Evolutionary conservation across 148 eudicot genomes (phyloP).

Genomic region (Amaranthus cruentus): DNA sequence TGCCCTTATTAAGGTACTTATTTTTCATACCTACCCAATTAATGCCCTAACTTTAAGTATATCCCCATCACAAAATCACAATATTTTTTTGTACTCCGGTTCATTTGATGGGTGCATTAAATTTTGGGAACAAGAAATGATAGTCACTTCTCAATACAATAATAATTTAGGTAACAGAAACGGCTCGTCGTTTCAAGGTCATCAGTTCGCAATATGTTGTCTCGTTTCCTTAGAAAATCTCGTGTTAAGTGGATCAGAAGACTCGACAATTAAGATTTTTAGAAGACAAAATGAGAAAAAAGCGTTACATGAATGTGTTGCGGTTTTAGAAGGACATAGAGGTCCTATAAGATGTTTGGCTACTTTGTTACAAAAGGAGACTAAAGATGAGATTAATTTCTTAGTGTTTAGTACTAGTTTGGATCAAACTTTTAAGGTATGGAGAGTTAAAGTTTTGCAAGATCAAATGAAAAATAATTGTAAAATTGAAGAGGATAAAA

Average conservation of each 20-base stretch:
- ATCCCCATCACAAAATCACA: not conserved
- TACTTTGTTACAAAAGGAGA: conserved; percentile 35
- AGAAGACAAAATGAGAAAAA: conserved; percentile 43
- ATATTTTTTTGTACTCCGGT: conserved; percentile 51
- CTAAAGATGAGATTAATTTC: conserved; percentile 23
- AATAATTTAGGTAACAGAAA: conserved; percentile 34
- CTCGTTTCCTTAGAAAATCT: conserved; percentile 40
- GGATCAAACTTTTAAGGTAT: conserved; percentile 56
- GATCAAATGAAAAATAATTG: conserved; percentile 17
- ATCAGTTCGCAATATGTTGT: conserved; percentile 46
- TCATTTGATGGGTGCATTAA: conserved; percentile 58
- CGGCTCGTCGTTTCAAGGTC: conserved; percentile 38
- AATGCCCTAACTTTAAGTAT: conserved; percentile 47
- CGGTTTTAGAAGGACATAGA: conserved; percentile 54
- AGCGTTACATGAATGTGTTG: conserved; percentile 45
- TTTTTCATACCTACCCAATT: conserved; percentile 49
- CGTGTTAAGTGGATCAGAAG: conserved; percentile 60
- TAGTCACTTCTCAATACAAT: conserved; percentile 32
- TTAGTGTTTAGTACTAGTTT: conserved; percentile 50
- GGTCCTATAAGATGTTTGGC: conserved; percentile 60
- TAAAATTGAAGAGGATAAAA: not conserved
- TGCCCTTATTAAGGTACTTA: conserved; percentile 49
- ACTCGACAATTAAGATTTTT: conserved; percentile 58
- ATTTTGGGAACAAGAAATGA: conserved; percentile 54
- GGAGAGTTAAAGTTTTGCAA: conserved; percentile 51